These are phyloP conservation scores for Kodamaea restingae DNA, from an alignment of 805 yeast species.

Conservation along the genomic window DNA sequence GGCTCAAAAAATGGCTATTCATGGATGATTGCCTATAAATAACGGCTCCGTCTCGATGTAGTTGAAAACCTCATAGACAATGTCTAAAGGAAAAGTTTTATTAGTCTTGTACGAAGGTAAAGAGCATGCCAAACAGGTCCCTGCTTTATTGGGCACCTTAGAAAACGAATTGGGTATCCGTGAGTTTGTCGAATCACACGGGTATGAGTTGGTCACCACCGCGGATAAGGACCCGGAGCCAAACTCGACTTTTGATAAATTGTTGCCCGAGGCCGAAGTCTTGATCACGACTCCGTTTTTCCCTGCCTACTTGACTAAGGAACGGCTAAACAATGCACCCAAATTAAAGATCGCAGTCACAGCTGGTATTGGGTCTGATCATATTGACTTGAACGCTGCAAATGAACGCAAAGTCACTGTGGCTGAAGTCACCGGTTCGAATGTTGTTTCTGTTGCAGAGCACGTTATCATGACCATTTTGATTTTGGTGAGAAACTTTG, in stretches of 20 bases:
- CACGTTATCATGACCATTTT: slow-evolving; percentile 19
- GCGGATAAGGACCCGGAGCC: slow-evolving; percentile 62
- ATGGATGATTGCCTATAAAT: background rate
- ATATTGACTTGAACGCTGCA: slow-evolving; percentile 68
- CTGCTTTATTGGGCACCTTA: slow-evolving; percentile 61
- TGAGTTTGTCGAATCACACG: slow-evolving; percentile 57
- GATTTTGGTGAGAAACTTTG: slow-evolving; percentile 20
- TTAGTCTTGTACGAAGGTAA: slow-evolving; percentile 59
- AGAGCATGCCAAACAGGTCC: slow-evolving; percentile 55
- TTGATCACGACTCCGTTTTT: slow-evolving; percentile 81
- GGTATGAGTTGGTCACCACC: slow-evolving; percentile 65
- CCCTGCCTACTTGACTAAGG: slow-evolving; percentile 70
- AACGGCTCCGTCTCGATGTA: background rate
- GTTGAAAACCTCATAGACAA: background rate
- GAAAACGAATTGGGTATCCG: slow-evolving; percentile 75
- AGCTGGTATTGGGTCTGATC: slow-evolving; percentile 86
- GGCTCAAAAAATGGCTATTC: slow-evolving; percentile 2
- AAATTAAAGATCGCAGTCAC: slow-evolving; percentile 67
- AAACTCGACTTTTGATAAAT: slow-evolving; percentile 53
- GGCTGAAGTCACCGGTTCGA: slow-evolving; percentile 78
- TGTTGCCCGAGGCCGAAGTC: slow-evolving; percentile 68
- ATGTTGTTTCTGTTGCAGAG: slow-evolving; percentile 56
- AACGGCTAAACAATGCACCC: slow-evolving; percentile 64
- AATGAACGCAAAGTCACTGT: slow-evolving; percentile 62
- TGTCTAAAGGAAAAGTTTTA: slow-evolving; percentile 37